Percentiles rank a stretch among this genome's conserved stretches.
Evolutionary conservation across 306 rosid genomes (phyloP).

Genomic region (Benincasa hispida): DNA sequence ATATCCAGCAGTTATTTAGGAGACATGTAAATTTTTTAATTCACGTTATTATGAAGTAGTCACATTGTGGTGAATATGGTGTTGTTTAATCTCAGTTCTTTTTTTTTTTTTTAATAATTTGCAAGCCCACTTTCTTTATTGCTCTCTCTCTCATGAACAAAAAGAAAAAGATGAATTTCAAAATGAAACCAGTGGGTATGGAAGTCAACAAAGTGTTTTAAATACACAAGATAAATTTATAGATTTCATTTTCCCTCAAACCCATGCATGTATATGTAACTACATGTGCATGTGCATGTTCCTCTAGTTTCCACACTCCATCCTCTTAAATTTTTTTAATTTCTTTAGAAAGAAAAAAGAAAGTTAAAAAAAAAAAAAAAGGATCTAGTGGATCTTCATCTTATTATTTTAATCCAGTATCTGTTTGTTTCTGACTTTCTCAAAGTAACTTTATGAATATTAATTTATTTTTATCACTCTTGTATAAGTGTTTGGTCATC

Average conservation of each 20-base stretch:
- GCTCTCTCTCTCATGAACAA: background rate
- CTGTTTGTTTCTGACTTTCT: conserved; percentile 4
- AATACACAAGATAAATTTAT: background rate
- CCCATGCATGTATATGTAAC: background rate
- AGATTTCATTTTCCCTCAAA: background rate
- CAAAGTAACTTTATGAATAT: background rate
- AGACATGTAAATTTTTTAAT: no score
- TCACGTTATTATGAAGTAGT: background rate
- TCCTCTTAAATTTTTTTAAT: background rate
- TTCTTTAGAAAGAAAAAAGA: background rate
- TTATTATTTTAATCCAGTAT: conserved; percentile 1
- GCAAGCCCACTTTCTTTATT: background rate
- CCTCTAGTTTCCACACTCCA: background rate
- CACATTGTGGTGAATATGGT: background rate
- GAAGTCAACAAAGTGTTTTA: conserved; percentile 7
- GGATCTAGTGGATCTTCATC: conserved; percentile 1
- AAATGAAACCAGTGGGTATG: background rate
- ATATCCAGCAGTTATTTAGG: no score
- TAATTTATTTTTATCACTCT: background rate
- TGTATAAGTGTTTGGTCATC: background rate
- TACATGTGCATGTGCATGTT: background rate
- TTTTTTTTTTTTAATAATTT: background rate
- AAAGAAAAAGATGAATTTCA: background rate
- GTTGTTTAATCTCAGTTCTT: background rate
- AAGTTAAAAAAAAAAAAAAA: background rate